These are phyloP conservation scores for Septoria petroselini DNA, from an alignment of 2,329 filamentous ascomycete genomes.

Conservation along the genomic window DNA sequence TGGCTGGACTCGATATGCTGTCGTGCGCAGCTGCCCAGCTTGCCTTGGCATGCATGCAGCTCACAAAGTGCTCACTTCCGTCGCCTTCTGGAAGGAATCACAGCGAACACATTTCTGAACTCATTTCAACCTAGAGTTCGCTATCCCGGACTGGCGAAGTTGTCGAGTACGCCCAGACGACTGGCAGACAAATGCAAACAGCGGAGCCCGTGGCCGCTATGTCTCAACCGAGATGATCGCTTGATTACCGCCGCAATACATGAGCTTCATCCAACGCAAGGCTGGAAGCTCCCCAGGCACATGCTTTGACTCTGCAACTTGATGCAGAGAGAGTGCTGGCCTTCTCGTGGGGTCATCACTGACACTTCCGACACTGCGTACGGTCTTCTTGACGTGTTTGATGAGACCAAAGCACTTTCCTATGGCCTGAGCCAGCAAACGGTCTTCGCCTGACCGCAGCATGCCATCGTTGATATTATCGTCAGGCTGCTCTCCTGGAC, in stretches of 20 bases:
- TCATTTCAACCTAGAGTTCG: too few relatives aligned
- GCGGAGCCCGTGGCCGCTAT: too few relatives aligned
- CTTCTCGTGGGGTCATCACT: not conserved
- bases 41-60: too few relatives aligned
- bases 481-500: conserved; percentile 1
- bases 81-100: too few relatives aligned
- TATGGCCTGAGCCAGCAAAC: conserved; percentile 18
- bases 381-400: conserved; percentile 20
- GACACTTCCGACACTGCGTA: conserved; percentile 11
- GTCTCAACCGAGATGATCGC: not conserved
- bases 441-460: conserved; percentile 22
- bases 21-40: too few relatives aligned
- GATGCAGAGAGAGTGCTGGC: not conserved
- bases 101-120: too few relatives aligned
- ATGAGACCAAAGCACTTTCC: conserved; percentile 18
- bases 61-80: too few relatives aligned
- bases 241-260: not conserved
- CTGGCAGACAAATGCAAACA: too few relatives aligned
- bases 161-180: too few relatives aligned
- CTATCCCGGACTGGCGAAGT: too few relatives aligned
- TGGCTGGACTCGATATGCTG: too few relatives aligned
- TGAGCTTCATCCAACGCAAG: not conserved
- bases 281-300: not conserved
- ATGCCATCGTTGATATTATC: conserved; percentile 19
- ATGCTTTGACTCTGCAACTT: not conserved